A percentile compares a stretch with the other conserved stretches of the same genome.
These are phyloP conservation scores for Hibiscus trionum DNA, from an alignment of 345 rosid species.

Conservation along the genomic window DNA sequence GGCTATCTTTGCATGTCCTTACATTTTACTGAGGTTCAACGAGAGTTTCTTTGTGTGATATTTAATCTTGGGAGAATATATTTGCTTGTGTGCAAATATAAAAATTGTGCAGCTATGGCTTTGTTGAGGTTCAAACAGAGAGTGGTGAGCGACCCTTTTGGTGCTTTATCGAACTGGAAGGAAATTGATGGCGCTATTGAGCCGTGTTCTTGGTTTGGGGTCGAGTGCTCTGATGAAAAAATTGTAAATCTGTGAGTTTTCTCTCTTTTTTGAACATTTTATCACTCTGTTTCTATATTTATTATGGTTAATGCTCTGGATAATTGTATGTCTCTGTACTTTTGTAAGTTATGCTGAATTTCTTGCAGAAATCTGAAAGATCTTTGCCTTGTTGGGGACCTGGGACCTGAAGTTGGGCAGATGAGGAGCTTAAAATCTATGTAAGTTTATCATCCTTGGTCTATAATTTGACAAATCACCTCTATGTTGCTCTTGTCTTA, in stretches of 20 bases:
- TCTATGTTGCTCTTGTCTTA: background rate
- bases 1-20: conserved; percentile 4
- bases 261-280: background rate
- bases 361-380: conserved; percentile 54
- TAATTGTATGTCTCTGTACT: background rate
- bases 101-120: conserved; percentile 37
- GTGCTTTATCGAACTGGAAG: conserved; percentile 58
- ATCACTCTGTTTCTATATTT: background rate
- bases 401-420: conserved; percentile 63
- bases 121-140: conserved; percentile 55
- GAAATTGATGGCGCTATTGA: conserved; percentile 27
- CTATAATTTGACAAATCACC: background rate
- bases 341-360: background rate
- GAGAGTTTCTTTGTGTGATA: background rate
- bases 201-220: conserved; percentile 84
- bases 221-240: conserved; percentile 60
- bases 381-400: conserved; percentile 65
- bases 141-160: conserved; percentile 60
- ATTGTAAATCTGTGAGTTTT: conserved; percentile 42
- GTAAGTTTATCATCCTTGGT: conserved; percentile 33
- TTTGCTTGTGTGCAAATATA: background rate
- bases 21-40: background rate
- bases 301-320: background rate
- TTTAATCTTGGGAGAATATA: background rate
- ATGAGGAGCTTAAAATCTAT: conserved; percentile 56